Evolutionary conservation across 1,284 basidiomycete genomes (phyloP), one percentile per base, ranked within the genome.

Genomic region (Testicularia cyperi): DNA sequence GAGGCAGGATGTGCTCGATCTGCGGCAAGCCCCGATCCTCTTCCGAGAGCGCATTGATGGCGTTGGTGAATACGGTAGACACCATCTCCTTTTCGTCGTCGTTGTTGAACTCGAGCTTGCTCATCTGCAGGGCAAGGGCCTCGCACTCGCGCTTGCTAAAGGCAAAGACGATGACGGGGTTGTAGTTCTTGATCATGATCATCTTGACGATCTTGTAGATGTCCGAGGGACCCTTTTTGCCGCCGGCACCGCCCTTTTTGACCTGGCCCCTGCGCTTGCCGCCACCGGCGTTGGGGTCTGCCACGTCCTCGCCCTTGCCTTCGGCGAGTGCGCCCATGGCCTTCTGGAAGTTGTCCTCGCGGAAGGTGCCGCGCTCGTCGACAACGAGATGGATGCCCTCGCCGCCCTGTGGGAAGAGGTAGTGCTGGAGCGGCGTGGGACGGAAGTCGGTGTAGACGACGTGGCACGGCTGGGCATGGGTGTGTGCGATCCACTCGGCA

Each of bases 381-480:
- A 99, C 90, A 4, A 99, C 95, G 0, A 98, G 82, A 77, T 94
- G 94, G 44, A 99, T 97, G 8, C 95, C 95, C 67, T 97, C 92
- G 2, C 90, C 92, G 10, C 92, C 92, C 7, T 88, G 85, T 0
- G 95, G 95, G 79, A 98, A 99, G 44, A 99, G 84, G 77, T 98
- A 99, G 74, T 99, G 95, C 74, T 98, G 95, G 8, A 99, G 80
- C 0, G 95, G 95, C 0, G 95, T 98, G 1, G 95, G 95, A 31
- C 95, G 86, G 81, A 96, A 98, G 79, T 99, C 91, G 62, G 95
- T 99, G 77, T 98, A 99, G 37, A 99, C 94, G 70, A 99, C 90
- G 76, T 99, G 95, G 78, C 95, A 98, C 0, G 95, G 94, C 74
- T 98, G 95, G 45, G 94, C 87, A 73, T 98, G 95, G 1, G 88